Evolutionary conservation across 2,329 filamentous ascomycete genomes (phyloP).

Genomic region (Cucurbitaria berberidis): DNA sequence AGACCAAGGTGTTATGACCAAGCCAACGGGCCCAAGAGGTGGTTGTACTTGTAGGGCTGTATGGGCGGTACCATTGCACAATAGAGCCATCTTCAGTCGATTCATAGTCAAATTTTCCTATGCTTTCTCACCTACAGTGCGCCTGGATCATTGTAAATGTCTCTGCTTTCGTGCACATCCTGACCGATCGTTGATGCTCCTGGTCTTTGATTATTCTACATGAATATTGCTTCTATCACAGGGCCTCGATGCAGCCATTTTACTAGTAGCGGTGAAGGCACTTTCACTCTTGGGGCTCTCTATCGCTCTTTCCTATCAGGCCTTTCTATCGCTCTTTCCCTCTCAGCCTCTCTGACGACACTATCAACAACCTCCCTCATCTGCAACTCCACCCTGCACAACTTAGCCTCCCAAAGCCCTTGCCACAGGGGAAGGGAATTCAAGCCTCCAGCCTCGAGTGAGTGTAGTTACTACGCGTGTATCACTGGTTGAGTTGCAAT

Average conservation of each 20-base stretch:
- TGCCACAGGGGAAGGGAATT: too few relatives aligned
- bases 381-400: too few relatives aligned
- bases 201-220: too few relatives aligned
- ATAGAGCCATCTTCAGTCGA: not conserved
- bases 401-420: too few relatives aligned
- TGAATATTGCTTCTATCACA: not conserved
- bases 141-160: not conserved
- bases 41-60: not conserved
- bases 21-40: not conserved
- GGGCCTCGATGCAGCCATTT: constrained; percentile 1
- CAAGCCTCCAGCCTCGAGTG: too few relatives aligned
- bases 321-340: not conserved
- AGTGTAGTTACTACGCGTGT: too few relatives aligned
- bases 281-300: not conserved
- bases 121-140: too few relatives aligned
- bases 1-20: not conserved
- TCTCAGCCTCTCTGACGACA: not conserved
- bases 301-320: not conserved
- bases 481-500: not conserved
- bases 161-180: not conserved
- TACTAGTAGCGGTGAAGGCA: constrained; percentile 3
- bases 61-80: not conserved
- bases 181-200: not conserved
- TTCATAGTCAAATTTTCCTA: not conserved
- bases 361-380: too few relatives aligned